Evolutionary conservation across 1,284 basidiomycete species (phyloP).

Genomic region (Calocybe gambosa): DNA sequence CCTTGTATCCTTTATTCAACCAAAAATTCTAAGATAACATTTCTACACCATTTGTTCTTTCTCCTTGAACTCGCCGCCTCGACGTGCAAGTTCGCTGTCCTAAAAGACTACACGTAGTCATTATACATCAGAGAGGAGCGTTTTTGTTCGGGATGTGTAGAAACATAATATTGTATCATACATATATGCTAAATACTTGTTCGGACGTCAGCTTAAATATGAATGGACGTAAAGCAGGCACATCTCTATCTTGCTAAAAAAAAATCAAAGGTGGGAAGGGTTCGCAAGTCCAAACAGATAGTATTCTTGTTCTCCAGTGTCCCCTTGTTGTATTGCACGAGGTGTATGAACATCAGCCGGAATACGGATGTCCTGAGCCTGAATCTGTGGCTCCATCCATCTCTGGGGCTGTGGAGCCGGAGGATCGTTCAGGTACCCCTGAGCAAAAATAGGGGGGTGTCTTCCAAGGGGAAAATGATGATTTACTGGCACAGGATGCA

Average conservation of each 20-base stretch:
- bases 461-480: not conserved
- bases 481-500: not conserved
- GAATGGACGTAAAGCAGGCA: not conserved
- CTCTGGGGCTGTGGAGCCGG: not conserved
- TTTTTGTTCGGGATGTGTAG: not conserved
- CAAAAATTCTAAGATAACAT: conserved; percentile 16
- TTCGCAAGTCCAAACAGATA: not conserved
- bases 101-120: not conserved
- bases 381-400: not conserved
- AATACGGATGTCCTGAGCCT: not conserved
- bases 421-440: not conserved
- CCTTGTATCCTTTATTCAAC: conserved; percentile 15
- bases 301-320: not conserved
- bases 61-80: not conserved
- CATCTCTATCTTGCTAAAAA: not conserved
- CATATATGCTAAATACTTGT: not conserved
- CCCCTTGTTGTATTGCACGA: not conserved
- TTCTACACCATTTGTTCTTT: not conserved
- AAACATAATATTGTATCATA: not conserved
- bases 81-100: too few relatives aligned
- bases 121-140: not conserved
- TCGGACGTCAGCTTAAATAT: not conserved
- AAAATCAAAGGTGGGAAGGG: not conserved
- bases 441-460: not conserved
- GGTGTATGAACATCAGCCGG: not conserved